Conservation (phyloP, 306 rosid species). For the Fagus sylvatica region DNA sequence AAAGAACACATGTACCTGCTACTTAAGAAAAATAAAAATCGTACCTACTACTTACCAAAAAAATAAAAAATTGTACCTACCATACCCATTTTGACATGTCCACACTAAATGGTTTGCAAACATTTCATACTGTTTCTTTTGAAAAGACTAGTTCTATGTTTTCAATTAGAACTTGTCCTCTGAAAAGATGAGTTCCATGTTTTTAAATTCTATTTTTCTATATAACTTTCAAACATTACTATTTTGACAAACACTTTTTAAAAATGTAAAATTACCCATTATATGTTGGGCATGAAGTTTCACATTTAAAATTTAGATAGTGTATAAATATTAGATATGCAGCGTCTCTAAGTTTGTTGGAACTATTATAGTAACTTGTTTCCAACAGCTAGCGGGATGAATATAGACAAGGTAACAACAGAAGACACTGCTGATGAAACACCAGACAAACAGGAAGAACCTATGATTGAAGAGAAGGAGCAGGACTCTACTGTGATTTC, state of each 20-base stretch:
- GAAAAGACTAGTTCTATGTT: too few species aligned
- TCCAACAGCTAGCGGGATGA: conserved; percentile 78
- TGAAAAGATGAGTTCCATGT: too few species aligned
- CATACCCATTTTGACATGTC: too few species aligned
- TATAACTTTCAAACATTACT: too few species aligned
- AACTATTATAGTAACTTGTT: conserved; percentile 71
- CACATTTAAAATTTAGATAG: neutral
- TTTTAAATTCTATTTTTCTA: too few species aligned
- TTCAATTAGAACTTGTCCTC: too few species aligned
- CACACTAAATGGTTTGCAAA: neutral
- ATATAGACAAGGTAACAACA: conserved; percentile 59
- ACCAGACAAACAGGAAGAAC: conserved; percentile 53
- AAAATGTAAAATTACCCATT: too few species aligned
- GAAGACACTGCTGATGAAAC: conserved; percentile 47
- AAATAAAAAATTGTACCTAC: too few species aligned
- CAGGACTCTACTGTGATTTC: conserved; percentile 38
- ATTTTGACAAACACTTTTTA: too few species aligned
- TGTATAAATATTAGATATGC: conserved; percentile 34
- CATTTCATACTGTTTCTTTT: neutral
- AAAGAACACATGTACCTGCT: conserved; percentile 15
- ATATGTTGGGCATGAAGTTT: neutral
- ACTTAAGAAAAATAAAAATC: too few species aligned
- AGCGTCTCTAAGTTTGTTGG: conserved; percentile 44
- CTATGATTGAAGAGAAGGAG: conserved; percentile 39
- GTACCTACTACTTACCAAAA: neutral